Conservation (phyloP, 169 alveolate species). For the Cyclospora cayetanensis region DNA sequence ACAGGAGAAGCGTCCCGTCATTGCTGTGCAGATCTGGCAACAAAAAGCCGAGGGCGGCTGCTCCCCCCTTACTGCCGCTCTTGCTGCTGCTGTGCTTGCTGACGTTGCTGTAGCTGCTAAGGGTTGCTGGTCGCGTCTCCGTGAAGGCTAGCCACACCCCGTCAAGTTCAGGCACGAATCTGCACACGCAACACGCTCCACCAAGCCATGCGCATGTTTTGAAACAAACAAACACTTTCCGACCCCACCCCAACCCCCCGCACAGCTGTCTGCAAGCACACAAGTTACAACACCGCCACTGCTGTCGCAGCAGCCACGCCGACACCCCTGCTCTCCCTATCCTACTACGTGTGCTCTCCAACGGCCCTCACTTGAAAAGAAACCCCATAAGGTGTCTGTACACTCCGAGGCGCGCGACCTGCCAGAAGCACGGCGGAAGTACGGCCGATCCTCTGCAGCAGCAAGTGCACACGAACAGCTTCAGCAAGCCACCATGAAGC, state of each 20-base stretch:
- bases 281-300: too few species aligned
- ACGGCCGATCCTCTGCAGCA: conserved; percentile 31
- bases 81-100: conserved; percentile 19
- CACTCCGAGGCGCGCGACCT: conserved; percentile 41
- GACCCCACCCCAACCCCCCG: too few species aligned
- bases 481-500: neutral
- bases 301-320: too few species aligned
- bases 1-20: conserved; percentile 20
- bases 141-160: conserved; percentile 49
- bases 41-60: conserved; percentile 25
- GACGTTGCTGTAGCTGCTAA: conserved; percentile 7
- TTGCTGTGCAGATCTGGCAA: conserved; percentile 38
- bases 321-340: too few species aligned
- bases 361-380: conserved; percentile 15
- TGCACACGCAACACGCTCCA: neutral
- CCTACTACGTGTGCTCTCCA: too few species aligned
- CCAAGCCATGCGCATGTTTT: neutral
- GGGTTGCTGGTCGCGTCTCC: conserved; percentile 23
- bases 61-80: neutral
- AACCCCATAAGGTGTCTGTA: conserved; percentile 48
- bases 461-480: neutral
- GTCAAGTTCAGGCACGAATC: conserved; percentile 28
- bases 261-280: too few species aligned
- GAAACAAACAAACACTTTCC: too few species aligned
- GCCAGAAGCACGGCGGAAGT: conserved; percentile 18